Conservation (phyloP, 805 yeast genomes). For the Candida endomychidarum region DNA sequence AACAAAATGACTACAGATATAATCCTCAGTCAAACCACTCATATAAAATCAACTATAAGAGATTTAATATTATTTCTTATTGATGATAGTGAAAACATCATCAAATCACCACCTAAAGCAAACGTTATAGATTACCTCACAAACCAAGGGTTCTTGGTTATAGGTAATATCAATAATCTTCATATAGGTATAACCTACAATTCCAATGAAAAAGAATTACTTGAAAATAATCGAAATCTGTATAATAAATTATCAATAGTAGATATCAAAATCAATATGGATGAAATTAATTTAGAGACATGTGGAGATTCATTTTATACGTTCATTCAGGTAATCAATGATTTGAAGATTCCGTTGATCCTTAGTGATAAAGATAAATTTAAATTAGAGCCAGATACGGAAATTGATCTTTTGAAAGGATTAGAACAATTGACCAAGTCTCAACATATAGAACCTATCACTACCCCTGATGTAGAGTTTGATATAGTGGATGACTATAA, state of each 20-base stretch:
- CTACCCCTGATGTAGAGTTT: conserved; percentile 5
- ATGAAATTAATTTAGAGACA: conserved; percentile 48
- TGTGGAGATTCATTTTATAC: conserved; percentile 89
- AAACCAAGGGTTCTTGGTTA: conserved; percentile 48
- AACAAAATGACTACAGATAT: conserved; percentile 57
- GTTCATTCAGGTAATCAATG: conserved; percentile 63
- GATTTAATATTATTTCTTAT: conserved; percentile 54
- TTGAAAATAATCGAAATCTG: conserved; percentile 6
- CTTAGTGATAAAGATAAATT: conserved; percentile 63
- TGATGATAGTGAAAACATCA: conserved; percentile 50
- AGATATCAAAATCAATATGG: conserved; percentile 50
- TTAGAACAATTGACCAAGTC: conserved; percentile 38
- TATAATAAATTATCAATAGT: conserved; percentile 25
- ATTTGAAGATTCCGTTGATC: conserved; percentile 66
- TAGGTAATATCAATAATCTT: conserved; percentile 47
- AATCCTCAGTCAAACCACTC: conserved; percentile 31
- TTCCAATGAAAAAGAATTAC: conserved; percentile 5
- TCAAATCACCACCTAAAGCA: background rate
- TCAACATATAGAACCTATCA: too few relatives aligned
- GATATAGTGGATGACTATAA: conserved; percentile 24
- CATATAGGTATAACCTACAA: conserved; percentile 29
- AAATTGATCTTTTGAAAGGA: conserved; percentile 42
- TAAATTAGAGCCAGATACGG: conserved; percentile 33
- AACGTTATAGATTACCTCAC: background rate
- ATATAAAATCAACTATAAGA: conserved; percentile 48